Base-by-base conservation (phyloP, 1,284 basidiomycete genomes). In the Vanrija sp. region DNA sequence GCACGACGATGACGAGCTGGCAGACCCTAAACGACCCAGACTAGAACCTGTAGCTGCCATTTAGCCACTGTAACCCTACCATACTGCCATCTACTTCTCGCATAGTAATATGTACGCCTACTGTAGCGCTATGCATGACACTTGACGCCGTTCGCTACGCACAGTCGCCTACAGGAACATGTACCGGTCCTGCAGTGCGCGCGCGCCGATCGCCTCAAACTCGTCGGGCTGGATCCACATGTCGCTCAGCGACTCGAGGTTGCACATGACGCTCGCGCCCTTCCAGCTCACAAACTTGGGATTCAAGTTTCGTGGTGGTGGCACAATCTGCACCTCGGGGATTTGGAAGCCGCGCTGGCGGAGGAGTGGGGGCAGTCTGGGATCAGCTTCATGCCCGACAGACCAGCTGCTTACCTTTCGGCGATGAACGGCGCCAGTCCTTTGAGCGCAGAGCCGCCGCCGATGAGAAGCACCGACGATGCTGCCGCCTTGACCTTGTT, bases 241-340 rank as follows among this genome's bases (percentile, higher is more conserved):
- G 66, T 98, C 95, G 47, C 84, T 82, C 52, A 89, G 84, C 1
- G 85, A 84, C 48, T 98, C 95, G 82, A 98, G 87, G 74, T 91
- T 89, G 28, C 87, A 91, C 55, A 98, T 83, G 19, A 96, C 91
- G n/a, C 88, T 85, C 18, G 89, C 91, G 6, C 95, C 95, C 75
- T 97, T 97, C 95, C 95, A 98, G 21, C 86, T 86, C 42, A 98
- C 81, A 48, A 91, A 86, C 38, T 85, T 83, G 6, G 91, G 91
- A 75, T 98, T 93, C 55, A 97, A 86, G 57, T 93, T 91, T 68
- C 93, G 89, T 1, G 93, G 93, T 3, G 91, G 87, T 16, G 93
- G 91, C 44, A 98, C 89, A 58, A 95, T 89, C 60, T 86, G 84
- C 10, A 92, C 86, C 69, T 89, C 87, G 72, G 88, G 86, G 83